Evolutionary conservation across 805 yeast genomes (phyloP).

Genomic region (Metschnikowia colocasiae): DNA sequence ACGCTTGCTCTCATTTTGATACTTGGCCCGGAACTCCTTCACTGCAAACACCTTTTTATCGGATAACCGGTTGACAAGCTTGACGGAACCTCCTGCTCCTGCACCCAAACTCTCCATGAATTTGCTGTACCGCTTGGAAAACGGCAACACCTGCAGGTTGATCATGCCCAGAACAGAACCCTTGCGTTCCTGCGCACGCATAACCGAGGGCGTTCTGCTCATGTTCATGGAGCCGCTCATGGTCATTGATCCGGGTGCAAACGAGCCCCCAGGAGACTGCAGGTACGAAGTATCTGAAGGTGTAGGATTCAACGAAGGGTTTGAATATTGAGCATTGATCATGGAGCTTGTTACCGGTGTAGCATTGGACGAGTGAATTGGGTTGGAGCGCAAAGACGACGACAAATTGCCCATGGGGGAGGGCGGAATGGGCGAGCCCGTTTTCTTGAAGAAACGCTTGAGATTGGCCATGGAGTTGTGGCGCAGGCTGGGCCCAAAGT

Average conservation of each 20-base stretch:
- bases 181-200: conserved; percentile 34
- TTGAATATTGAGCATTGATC: conserved; percentile 24
- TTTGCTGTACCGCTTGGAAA: conserved; percentile 72
- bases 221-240: conserved; percentile 16
- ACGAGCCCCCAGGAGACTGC: conserved; percentile 29
- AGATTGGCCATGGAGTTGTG: conserved; percentile 79
- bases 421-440: conserved; percentile 20
- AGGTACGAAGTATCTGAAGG: conserved; percentile 34
- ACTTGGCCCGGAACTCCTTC: conserved; percentile 81
- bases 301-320: conserved; percentile 32
- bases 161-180: conserved; percentile 34
- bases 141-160: conserved; percentile 44
- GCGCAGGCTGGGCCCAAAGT: conserved; percentile 32
- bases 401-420: conserved; percentile 22
- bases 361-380: conserved; percentile 12
- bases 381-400: conserved; percentile 21
- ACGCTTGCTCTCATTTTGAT: conserved; percentile 67
- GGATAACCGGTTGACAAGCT: conserved; percentile 59
- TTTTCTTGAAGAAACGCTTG: conserved; percentile 64
- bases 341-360: conserved; percentile 22
- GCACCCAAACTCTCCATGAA: conserved; percentile 87
- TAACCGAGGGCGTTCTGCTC: conserved; percentile 28
- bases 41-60: conserved; percentile 83
- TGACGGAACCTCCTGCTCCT: conserved; percentile 93
- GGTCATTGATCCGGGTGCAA: conserved; percentile 18